Evolutionary conservation across 2,329 filamentous ascomycete genomes (phyloP), one percentile per base, ranked within the genome.

Genomic region (Claviceps cyperi): DNA sequence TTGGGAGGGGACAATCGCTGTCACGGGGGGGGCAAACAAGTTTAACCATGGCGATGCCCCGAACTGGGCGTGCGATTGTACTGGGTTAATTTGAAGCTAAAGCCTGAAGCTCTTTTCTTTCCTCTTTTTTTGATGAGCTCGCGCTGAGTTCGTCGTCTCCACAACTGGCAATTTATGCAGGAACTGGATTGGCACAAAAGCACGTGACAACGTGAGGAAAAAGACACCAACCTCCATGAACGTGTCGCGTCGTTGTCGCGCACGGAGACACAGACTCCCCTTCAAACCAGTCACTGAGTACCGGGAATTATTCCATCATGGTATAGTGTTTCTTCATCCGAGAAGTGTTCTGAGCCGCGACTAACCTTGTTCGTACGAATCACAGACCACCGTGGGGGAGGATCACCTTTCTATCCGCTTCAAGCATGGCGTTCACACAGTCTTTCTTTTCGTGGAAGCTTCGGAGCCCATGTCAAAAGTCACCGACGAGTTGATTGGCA

Each of bases 391-490:
- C 14, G 56, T 68, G 19, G 65, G 69, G 52, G 72, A 78, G 43
- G 67, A 72, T n/a, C 69, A 75, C 56, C 72, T 78, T 58, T 86
- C 83, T 9, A 68, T 90, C 50, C 76, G 81, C 52, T 80, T 90
- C 68, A 88, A 87, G 64, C 76, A 84, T 62, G 80, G 83, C 60
- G 78, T 79, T 51, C 77, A 81, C 58, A 89, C 83, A 4, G 72
- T 88, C 55, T 78, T 85, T 58, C 71, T 89, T 51, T 81, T 84
- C 54, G 73, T 83, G 44, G 74, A 79, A 39, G 68, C 79, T 5
- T 67, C 74, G 14, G 73, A 74, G 39, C 65, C 78, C 11, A 78
- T 87, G 59, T 66, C 70, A 15, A 64, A 70, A 1, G 68, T 85
- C 52, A 79, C 79, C 51, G 57, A 69, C 17, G 73, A 79, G 19